Base-by-base conservation (phyloP, 306 rosid species). In the Trichosanthes truncata region DNA sequence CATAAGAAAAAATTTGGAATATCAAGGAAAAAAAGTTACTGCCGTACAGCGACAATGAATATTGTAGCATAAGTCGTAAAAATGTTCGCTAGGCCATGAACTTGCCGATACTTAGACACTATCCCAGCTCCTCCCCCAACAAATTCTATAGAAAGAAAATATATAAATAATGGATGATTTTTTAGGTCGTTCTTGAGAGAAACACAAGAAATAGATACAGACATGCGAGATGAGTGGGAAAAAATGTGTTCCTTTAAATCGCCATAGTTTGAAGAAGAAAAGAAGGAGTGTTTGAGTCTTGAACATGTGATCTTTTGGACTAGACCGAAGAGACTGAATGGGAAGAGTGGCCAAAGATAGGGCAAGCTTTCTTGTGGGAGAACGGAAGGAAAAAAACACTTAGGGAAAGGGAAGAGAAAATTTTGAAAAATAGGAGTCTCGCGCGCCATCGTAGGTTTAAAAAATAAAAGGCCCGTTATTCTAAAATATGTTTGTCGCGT, bases 121-220 rank as follows among this genome's bases (percentile, higher is more conserved):
- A 89, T 78, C 23, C 97, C 98, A 80, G 80, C 81, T 91, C 96
- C 98, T 80, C 90, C 92, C 74, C 98, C 98, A 75, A 85, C 79
- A 87, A 91, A 46, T 74, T 94, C 98, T 89, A 89, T 81, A 43
- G 79, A 66, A 66, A 7, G 41, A 62, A 25, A 52, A 0, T 18
- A 52, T 11, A 60, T 60, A 59, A 0, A 59, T 59, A 59, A 49
- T 49, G 55, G n/a, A 13, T 49, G n/a, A 49, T 15, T 9, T 59
- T 60, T 11, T 12, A 25, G 36, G 17, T 60, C 3, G 31, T 25
- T 25, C 43, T 62, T 29, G 69, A 60, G 66, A 60, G n/a, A 62
- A 31, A 29, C 36, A 61, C 9, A 9, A 2, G 65, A 55, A 55
- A 3, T 0, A n/a, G 3, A 43, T 59, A 23, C 0, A 14, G 78